These are phyloP conservation scores for Endocladia muricata DNA, from an alignment of 31 red algal genomes.

Conservation along the genomic window DNA sequence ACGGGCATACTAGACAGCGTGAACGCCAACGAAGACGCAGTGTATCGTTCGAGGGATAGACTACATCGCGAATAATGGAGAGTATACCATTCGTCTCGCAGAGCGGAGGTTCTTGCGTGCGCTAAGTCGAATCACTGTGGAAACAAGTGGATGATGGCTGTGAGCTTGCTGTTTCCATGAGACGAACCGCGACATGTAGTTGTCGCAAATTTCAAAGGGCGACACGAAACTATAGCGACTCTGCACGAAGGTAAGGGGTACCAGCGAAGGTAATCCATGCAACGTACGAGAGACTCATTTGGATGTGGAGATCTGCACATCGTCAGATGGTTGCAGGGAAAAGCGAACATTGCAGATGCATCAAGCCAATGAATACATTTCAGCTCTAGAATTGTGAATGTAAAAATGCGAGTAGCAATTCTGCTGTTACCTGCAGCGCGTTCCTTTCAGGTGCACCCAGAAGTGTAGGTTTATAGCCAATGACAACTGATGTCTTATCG, in stretches of 20 bases:
- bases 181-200: not conserved
- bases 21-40: not conserved
- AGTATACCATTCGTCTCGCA: conserved; percentile 5
- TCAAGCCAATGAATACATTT: not conserved
- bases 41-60: not conserved
- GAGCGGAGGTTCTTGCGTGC: conserved; percentile 6
- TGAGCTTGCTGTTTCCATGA: conserved; percentile 4
- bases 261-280: not conserved
- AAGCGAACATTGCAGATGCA: not conserved
- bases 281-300: conserved; percentile 5
- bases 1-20: not conserved
- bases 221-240: conserved; percentile 1
- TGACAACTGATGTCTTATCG: not conserved
- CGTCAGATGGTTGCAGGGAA: not conserved
- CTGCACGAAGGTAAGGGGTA: conserved; percentile 1
- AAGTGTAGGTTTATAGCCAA: not conserved
- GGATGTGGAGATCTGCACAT: not conserved
- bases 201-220: conserved; percentile 6
- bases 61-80: not conserved
- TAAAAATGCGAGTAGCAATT: not conserved
- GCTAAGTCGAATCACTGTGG: not conserved
- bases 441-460: not conserved
- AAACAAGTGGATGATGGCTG: not conserved
- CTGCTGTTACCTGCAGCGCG: not conserved
- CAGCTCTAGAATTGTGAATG: not conserved